phyloP scores from a whole-genome alignment of 805 yeast genomes.

The Nematodospora valgi region DNA sequence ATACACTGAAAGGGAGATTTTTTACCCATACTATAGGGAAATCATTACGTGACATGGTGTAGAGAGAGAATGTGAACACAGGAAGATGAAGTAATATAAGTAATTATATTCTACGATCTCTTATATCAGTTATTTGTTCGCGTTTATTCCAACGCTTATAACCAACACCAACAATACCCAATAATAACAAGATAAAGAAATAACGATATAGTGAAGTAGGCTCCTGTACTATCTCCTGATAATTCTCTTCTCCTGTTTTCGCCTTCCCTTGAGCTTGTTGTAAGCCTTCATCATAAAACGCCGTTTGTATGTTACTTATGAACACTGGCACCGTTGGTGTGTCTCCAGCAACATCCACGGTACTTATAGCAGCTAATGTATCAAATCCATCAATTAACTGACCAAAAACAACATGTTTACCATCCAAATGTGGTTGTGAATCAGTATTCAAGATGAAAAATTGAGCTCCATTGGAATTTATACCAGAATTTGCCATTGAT shows the following conservation, averaged over 20 bases:
- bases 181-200: background rate
- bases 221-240: slow-evolving; percentile 1
- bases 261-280: background rate
- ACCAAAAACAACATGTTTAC: slow-evolving; percentile 94
- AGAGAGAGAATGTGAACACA: background rate
- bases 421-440: slow-evolving; percentile 53
- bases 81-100: background rate
- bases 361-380: slow-evolving; percentile 51
- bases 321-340: slow-evolving; percentile 16
- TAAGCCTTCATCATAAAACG: slow-evolving; percentile 1
- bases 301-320: slow-evolving; percentile 12
- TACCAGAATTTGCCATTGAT: slow-evolving; percentile 80
- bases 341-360: slow-evolving; percentile 11
- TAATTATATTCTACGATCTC: background rate
- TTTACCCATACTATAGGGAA: slow-evolving; percentile 51
- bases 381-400: slow-evolving; percentile 85
- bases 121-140: slow-evolving; percentile 1
- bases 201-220: slow-evolving; percentile 2
- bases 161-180: background rate
- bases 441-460: slow-evolving; percentile 37
- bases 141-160: background rate
- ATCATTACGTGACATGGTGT: slow-evolving; percentile 12
- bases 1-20: slow-evolving; percentile 53
- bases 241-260: background rate
- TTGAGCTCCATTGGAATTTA: slow-evolving; percentile 46